Evolutionary conservation across 164 flowering plant genomes (phyloP).

Genomic region (grape (Vitis vinifera)): DNA sequence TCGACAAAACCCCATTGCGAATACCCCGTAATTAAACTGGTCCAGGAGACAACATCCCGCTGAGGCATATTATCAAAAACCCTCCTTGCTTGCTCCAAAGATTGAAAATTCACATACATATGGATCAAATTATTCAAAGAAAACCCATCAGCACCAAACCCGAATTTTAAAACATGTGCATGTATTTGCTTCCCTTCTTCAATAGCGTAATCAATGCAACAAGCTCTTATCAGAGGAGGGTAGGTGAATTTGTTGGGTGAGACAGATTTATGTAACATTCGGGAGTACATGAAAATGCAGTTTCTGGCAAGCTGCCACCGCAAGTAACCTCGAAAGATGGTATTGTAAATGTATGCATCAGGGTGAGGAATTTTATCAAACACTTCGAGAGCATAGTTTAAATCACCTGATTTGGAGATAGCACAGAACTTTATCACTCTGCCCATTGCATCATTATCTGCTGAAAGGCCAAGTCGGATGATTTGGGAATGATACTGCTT

Average conservation of each 20-base stretch:
- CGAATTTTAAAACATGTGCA: conserved; percentile 46
- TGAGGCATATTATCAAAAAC: conserved; percentile 50
- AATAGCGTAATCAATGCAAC: conserved; percentile 20
- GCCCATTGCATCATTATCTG: conserved; percentile 45
- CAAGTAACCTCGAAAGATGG: conserved; percentile 43
- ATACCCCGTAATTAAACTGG: conserved; percentile 57
- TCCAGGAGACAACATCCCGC: conserved; percentile 53
- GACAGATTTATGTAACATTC: conserved; percentile 36
- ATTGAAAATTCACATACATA: conserved; percentile 46
- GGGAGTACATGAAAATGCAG: conserved; percentile 29
- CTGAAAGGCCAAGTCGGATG: conserved; percentile 47
- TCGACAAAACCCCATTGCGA: conserved; percentile 43
- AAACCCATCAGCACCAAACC: conserved; percentile 34
- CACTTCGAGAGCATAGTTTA: conserved; percentile 41
- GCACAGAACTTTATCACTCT: conserved; percentile 46
- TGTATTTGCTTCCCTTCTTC: conserved; percentile 43
- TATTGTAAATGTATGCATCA: conserved; percentile 51
- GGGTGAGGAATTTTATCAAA: conserved; percentile 44
- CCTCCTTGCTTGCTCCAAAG: conserved; percentile 47
- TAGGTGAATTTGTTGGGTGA: conserved; percentile 48
- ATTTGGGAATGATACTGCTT: conserved; percentile 43
- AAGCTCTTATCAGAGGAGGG: conserved; percentile 46
- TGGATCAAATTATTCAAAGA: conserved; percentile 51
- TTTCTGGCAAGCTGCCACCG: conserved; percentile 9
- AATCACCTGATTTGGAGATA: conserved; percentile 31